Base-by-base conservation (phyloP, 2,329 filamentous ascomycete species). In the Cladophialophora yegresii region DNA sequence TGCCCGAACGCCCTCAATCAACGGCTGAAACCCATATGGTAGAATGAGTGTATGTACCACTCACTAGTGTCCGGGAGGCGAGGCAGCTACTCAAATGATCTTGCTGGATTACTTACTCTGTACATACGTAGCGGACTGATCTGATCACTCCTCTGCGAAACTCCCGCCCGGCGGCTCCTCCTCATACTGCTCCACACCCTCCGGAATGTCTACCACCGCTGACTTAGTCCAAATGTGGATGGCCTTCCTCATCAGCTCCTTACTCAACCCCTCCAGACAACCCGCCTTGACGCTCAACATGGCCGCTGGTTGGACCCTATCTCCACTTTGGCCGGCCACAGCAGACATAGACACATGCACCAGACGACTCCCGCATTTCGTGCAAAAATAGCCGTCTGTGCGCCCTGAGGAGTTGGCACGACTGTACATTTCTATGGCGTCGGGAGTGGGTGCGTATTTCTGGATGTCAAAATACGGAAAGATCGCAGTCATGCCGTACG, bases 201-300 rank as follows among this genome's bases (percentile, higher is more conserved):
- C 85, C 2, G 88, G 87, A 67, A 90, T 89, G 51, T 87, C 85
- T n/a, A 89, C 81, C 80, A 90, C 87, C 70, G 87, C 87, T 45
- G 81, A 82, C 71, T 85, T 85, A 23, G 85, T 87, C 84, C 85
- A 90, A 70, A 90, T 86, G 76, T 91, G 87, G 67, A 85, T 83
- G 28, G 86, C 86, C 2, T 74, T 77, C 13, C 75, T 77, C 85
- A 87, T 86, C 75, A 78, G 80, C 13, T 77, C 78, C 83, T 84
- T 87, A 71, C 87, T 83, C 28, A 90, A 76, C 1, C 83, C 86
- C 5, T 86, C 82, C 54, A 91, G 79, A 71, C 87, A 88, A 47
- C 87, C 88, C 13, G 85, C 87, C 72, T 89, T 90, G 51, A 90
- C 82, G 20, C 84, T 85, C 43, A 89, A 82, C 53, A 87, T 81